Evolutionary conservation across 1,139 yeast genomes (phyloP), one percentile per base, ranked within the genome.

Genomic region (Lodderomyces metapsilosis): DNA sequence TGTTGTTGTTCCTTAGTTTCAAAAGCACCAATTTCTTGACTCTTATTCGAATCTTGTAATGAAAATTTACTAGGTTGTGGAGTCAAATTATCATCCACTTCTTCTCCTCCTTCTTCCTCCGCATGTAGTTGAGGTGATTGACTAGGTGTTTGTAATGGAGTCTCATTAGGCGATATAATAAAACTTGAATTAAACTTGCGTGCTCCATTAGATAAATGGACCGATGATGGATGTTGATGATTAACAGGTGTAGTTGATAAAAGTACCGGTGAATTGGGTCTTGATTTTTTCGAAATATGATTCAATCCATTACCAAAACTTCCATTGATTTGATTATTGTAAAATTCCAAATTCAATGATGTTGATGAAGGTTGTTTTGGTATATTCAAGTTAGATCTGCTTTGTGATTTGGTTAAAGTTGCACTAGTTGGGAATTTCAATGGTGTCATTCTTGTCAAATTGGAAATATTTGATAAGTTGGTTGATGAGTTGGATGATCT

Each of bases 231-330:
- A 17, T 21, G 37, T 22, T n/a, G n/a, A n/a, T n/a, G n/a, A n/a
- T n/a, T n/a, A n/a, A n/a, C 22, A 43, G n/a, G 21, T 10, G 31
- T 31, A 22, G 20, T 31, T 16, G 33, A 18, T 24, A 17, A 4
- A 36, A 48, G 54, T 4, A 47, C 51, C 9, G 76, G 76, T 8
- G 74, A 67, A 51, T 62, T 68, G 8, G 76, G 76, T 43, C 76
- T 52, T 36, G 74, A 67, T 50, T 66, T 68, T 54, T 69, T 71
- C 5, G 37, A 34, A 15, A 56, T 33, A 15, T 50, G 58, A 34
- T 30, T 34, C 8, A 12, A 16, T 11, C 24, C 27, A 9, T 25
- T 11, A 18, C 21, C 6, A 25, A 25, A 24, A 24, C 15, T 18
- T 23, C 38, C 47, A n/a, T 36, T 38, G 37, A 44, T 43, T 23